Evolutionary conservation across 208 protist genomes (phyloP), one percentile per base, ranked within the genome.

Genomic region (Trypanosoma mega): DNA sequence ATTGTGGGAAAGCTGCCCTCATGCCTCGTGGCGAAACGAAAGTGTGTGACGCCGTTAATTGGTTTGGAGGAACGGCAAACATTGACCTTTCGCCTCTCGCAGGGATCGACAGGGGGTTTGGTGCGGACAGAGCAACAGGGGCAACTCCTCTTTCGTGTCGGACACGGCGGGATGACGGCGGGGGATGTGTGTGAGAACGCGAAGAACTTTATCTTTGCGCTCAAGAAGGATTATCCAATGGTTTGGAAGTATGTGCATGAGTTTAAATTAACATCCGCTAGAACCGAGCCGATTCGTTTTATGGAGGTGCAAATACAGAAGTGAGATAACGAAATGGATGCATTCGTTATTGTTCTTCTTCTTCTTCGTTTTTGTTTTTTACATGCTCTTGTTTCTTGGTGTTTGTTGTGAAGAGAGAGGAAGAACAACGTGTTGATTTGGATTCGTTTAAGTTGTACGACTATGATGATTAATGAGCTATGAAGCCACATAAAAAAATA

Each of bases 101-200:
- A 90, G 66, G 80, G 77, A 20, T 66, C 74, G 26, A 80, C 47
- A 0, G 69, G 74, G 9, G 67, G 58, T 6, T 72, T 80, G 37
- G 30, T 92, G 39, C 68, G 74, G 23, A 50, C 31, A 24, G 47
- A 62, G 23, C 46, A 55, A 31, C 64, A 12, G 14, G 88, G 88
- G 14, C 85, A 87, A 61, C 55, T 90, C 1, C 50, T 76, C 11
- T 70, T 92, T 16, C 85, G 88, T 34, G 82, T 94, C 23, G 88
- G 88, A 0, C 82, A 94, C 53, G 88, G 82, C 37, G 83, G 75
- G 20, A 92, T 94, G 85, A 86, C 78, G 8, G 82, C 82, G 9
- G 88, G 88, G n/a, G 85, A 87, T 30, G 70, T 94, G 16, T 92
- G 85, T 47, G 85, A 88, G 24, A 94, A 94, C 60, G 85, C 85